Evolutionary conservation across 768 basidiomycete genomes (phyloP), one percentile per base, ranked within the genome.

Genomic region (Lenzites betulinus): DNA sequence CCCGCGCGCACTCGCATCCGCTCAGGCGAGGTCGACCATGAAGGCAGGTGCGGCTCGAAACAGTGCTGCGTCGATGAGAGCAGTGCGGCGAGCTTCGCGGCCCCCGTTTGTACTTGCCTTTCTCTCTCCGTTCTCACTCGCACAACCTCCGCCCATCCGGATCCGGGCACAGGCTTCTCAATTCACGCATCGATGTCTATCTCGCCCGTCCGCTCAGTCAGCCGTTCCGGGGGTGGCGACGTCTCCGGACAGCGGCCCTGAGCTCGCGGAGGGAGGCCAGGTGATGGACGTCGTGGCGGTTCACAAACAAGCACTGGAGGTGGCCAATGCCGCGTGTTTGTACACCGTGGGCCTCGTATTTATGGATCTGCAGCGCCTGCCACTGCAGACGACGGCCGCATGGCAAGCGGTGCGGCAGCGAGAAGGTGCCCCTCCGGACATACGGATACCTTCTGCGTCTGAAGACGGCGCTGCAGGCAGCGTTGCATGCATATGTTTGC

Each of bases 141-240:
- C 39, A 33, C 56, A 23, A 50, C 56, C 39, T 9, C 48, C 48
- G 46, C 7, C 9, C 30, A 18, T 20, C 42, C 36, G n/a, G 23
- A 44, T 20, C 18, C n/a, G n/a, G n/a, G n/a, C n/a, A n/a, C n/a
- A n/a, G 18, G 22, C 52, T 60, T 60, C 53, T 43, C 41, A 6
- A 48, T 55, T 60, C 59, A 60, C 48, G 43, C 53, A 54, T 46
- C 59, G 59, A 60, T 60, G 55, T 41, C 55, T 48, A 54, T 60
- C 52, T 60, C 51, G 51, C 43, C 23, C 43, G 15, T 36, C 38
- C 38, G 48, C 28, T 38, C 54, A 53, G 53, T 25, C 15, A 1
- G 35, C 38, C 8, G n/a, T 39, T 43, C 44, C 42, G 35, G 23
- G 33, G 9, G 33, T 43, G n/a, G n/a, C n/a, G n/a, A 30, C 30